Conservation (phyloP, 257 asterid genomes). For the Apocynum venetum region DNA sequence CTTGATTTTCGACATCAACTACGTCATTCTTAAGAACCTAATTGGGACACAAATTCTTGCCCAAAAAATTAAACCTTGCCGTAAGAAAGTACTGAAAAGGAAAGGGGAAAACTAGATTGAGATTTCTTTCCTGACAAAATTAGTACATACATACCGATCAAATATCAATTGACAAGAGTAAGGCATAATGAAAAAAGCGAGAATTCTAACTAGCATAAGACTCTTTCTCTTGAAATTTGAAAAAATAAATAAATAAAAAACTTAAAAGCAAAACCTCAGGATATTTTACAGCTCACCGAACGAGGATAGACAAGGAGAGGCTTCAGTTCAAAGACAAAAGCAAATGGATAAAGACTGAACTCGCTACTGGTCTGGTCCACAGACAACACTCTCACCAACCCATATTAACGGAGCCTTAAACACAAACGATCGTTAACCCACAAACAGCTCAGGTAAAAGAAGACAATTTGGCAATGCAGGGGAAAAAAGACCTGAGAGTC, state of each 20-base stretch:
- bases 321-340: constrained; percentile 30
- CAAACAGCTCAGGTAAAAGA: not conserved
- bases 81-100: not conserved
- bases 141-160: not conserved
- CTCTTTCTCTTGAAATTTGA: not conserved
- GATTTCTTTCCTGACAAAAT: not conserved
- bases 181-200: constrained; percentile 1
- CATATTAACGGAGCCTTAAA: constrained; percentile 23
- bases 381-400: constrained; percentile 27
- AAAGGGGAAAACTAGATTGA: not conserved
- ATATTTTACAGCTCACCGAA: constrained; percentile 28
- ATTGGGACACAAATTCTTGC: not conserved
- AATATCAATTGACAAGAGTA: constrained; percentile 5
- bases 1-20: not conserved
- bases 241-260: not conserved
- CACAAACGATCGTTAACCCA: constrained; percentile 8
- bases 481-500: not conserved
- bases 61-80: not conserved
- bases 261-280: constrained; percentile 16
- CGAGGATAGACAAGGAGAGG: constrained; percentile 27
- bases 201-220: not conserved
- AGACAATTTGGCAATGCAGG: constrained; percentile 16
- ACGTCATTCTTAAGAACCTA: not conserved
- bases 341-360: constrained; percentile 28
- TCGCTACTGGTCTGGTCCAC: constrained; percentile 27